Evolutionary conservation across 202 grass and related monocot species (phyloP).

Genomic region (Zizania palustris): DNA sequence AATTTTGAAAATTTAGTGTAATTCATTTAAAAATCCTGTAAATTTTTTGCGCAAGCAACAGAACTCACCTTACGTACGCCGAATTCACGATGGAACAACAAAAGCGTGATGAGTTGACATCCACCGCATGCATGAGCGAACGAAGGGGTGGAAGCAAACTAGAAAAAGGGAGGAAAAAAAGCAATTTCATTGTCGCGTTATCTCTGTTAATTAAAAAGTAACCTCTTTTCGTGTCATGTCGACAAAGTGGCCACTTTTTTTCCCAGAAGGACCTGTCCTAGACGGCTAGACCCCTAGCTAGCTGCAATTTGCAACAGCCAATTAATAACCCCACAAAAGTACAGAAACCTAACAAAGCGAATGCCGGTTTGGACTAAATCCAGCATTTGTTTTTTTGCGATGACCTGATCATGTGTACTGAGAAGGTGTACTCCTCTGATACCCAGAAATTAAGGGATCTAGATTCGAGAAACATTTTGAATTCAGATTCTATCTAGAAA

Average conservation of each 20-base stretch:
- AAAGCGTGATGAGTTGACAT: slow-evolving; percentile 15
- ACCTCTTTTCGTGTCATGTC: slow-evolving; percentile 14
- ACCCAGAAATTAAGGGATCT: not conserved
- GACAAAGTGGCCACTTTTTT: slow-evolving; percentile 7
- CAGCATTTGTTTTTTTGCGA: not conserved
- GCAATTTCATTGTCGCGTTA: slow-evolving; percentile 30
- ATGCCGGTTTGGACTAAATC: not conserved
- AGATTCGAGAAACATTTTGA: no score
- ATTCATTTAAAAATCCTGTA: no score
- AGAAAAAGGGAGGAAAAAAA: not conserved
- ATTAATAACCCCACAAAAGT: slow-evolving; percentile 2
- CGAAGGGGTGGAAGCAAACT: not conserved
- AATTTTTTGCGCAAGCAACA: no score
- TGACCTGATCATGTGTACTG: not conserved
- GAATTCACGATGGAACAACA: not conserved
- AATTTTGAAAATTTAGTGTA: no score
- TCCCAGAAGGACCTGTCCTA: not conserved
- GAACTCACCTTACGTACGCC: no score
- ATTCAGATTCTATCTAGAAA: no score
- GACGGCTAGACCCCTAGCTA: not conserved
- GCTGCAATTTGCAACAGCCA: slow-evolving; percentile 25
- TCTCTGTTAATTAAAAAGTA: not conserved
- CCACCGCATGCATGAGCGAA: slow-evolving; percentile 1
- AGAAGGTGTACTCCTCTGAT: not conserved
- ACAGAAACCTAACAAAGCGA: not conserved